Conservation (phyloP, 192 early-diverging fungal genomes). For the Gaertneriomyces sp. region DNA sequence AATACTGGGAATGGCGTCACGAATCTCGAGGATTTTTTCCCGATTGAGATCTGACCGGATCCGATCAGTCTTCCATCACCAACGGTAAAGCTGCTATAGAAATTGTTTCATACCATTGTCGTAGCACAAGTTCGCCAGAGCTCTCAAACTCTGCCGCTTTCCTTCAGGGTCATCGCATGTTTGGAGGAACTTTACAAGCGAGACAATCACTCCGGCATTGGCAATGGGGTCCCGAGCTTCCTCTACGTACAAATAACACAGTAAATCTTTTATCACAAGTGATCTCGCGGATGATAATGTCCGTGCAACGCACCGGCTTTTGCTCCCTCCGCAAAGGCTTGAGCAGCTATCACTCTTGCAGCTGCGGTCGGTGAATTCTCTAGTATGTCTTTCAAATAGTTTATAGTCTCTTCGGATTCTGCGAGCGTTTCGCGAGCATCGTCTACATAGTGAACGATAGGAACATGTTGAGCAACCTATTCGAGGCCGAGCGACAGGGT, state of each 20-base stretch:
- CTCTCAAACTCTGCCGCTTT: slow-evolving; percentile 33
- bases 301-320: slow-evolving; percentile 20
- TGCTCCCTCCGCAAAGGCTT: slow-evolving; percentile 29
- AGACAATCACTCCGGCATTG: slow-evolving; percentile 5
- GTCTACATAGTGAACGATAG: no score
- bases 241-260: slow-evolving; percentile 7
- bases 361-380: not conserved
- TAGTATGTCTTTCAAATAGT: slow-evolving; percentile 1
- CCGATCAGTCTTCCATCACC: slow-evolving; percentile 9
- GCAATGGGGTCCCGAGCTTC: slow-evolving; percentile 16
- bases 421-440: slow-evolving; percentile 4
- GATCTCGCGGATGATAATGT: not conserved
- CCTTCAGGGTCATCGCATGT: not conserved
- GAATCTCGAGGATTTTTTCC: slow-evolving; percentile 32
- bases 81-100: no score
- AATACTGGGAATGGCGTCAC: slow-evolving; percentile 18
- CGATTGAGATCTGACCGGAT: slow-evolving; percentile 36
- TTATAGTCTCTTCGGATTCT: slow-evolving; percentile 3
- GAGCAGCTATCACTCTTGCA: slow-evolving; percentile 3
- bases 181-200: not conserved
- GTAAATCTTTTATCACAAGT: not conserved
- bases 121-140: slow-evolving; percentile 50
- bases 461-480: no score
- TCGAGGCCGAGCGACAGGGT: no score
- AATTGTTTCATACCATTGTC: slow-evolving; percentile 40